Base-by-base conservation (phyloP, 306 rosid species). In the Rubus idaeus region DNA sequence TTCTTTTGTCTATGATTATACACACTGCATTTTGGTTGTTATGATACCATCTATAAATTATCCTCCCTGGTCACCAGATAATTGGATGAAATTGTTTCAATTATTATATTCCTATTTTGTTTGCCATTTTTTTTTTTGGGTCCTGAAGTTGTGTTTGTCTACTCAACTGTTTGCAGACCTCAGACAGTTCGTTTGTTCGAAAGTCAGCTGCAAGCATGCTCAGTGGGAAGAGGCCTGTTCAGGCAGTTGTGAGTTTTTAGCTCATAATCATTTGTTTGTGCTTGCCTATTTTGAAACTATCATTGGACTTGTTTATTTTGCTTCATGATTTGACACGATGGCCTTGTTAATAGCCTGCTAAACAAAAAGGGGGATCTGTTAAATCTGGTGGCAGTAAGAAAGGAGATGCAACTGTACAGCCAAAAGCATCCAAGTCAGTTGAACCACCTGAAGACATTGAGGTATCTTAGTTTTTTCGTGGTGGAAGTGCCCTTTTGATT, bases 141-240 rank as follows among this genome's bases (percentile, higher is more conserved):
- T 46, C n/a, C 52, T 75, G 14, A 50, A 5, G 69, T 70, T 51
- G 60, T 44, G 44, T 45, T 26, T 57, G 47, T 69, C 35, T 10
- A 20, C 53, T 26, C 1, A 68, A 63, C 16, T 21, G 10, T 68
- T 26, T 83, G 72, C 90, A 96, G 99, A 63, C 80, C 57, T 83
- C 97, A 17, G 97, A 89, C 55, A 78, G 88, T 81, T 81, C 86
- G 40, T 83, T 89, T 84, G 97, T 91, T 74, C 89, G 86, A 78
- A 91, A 77, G 86, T 90, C 99, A 35, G 98, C 99, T 41, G 97
- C 99, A 64, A 91, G 99, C 84, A 96, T 96, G 99, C 97, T 96
- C 71, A 92, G 97, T 87, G 98, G 99, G 83, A 96, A 86, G 90
- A 91, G 94, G 86, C 94, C 96, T 79, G 93, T 84, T 66, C 97